A percentile compares a stretch with the other conserved stretches of the same genome.
phyloP scores from a whole-genome alignment of 2,329 filamentous ascomycete genomes.

The Sodiomyces alkalinus region DNA sequence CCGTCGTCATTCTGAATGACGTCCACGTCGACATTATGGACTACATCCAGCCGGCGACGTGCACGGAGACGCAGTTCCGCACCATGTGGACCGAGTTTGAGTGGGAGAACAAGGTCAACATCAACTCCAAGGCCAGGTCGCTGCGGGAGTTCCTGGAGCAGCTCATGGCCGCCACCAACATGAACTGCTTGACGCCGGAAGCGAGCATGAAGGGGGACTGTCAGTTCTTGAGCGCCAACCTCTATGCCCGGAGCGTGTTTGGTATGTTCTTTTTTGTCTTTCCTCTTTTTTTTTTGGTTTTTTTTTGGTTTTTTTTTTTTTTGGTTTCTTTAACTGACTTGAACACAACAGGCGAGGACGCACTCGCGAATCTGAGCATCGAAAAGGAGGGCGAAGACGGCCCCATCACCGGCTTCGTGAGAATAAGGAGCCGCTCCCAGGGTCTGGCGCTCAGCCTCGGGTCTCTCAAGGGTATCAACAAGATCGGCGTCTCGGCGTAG shows the following conservation, averaged over 20 bases:
- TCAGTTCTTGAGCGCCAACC: constrained; percentile 91
- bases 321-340: constrained; percentile 4
- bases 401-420: constrained; percentile 90
- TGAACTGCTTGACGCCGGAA: constrained; percentile 94
- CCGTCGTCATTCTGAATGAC: constrained; percentile 95
- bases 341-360: constrained; percentile 68
- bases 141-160: constrained; percentile 85
- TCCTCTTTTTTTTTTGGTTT: background rate
- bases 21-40: constrained; percentile 99
- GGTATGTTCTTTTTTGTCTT: constrained; percentile 46
- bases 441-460: constrained; percentile 87
- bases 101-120: constrained; percentile 99
- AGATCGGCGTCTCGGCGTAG: constrained; percentile 39
- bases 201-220: constrained; percentile 95
- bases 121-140: constrained; percentile 91
- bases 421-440: constrained; percentile 94
- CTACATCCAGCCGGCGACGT: constrained; percentile 94
- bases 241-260: constrained; percentile 94
- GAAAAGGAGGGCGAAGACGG: constrained; percentile 95
- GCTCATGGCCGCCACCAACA: constrained; percentile 95
- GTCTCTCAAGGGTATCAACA: constrained; percentile 87
- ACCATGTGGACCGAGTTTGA: constrained; percentile 99
- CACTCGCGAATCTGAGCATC: constrained; percentile 90
- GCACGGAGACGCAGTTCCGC: constrained; percentile 94
- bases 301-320: constrained; percentile 22